Percentiles rank a stretch among this genome's conserved stretches.
Conservation (phyloP, 176 grass and related monocot species). For the Puya raimondii region DNA sequence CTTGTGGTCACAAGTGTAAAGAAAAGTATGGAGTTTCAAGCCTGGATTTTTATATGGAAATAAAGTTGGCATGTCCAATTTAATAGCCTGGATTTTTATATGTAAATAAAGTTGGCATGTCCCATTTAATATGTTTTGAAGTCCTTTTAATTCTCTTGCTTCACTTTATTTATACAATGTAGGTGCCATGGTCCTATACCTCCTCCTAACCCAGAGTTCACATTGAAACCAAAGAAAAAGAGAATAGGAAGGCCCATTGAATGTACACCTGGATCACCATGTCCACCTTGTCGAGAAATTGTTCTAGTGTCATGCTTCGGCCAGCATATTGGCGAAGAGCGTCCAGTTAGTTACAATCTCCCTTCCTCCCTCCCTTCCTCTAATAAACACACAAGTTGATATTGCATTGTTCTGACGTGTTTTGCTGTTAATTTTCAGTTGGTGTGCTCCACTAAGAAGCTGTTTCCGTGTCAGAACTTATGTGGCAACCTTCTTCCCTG, state of each 20-base stretch:
- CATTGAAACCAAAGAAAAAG: slow-evolving; percentile 72
- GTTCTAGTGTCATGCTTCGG: slow-evolving; percentile 78
- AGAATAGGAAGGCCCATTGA: slow-evolving; percentile 57
- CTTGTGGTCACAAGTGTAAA: slow-evolving; percentile 92
- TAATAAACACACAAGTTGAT: background rate
- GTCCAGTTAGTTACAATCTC: slow-evolving; percentile 45
- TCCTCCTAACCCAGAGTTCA: slow-evolving; percentile 86
- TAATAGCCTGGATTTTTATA: background rate
- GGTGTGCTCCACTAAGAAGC: slow-evolving; percentile 55
- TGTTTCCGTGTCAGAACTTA: slow-evolving; percentile 77
- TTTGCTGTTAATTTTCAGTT: slow-evolving; percentile 40
- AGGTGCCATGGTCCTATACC: slow-evolving; percentile 88
- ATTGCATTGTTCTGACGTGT: slow-evolving; percentile 4
- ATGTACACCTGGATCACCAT: slow-evolving; percentile 57
- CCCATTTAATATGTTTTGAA: slow-evolving; percentile 3
- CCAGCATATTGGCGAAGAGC: slow-evolving; percentile 79
- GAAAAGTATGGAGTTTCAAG: slow-evolving; percentile 45
- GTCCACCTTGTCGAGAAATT: slow-evolving; percentile 77
- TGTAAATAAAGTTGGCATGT: slow-evolving; percentile 2
- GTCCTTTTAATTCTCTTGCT: background rate
- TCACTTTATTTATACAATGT: slow-evolving; percentile 1
- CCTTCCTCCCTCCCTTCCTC: background rate
- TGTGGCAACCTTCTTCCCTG: slow-evolving; percentile 81
- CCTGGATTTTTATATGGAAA: background rate
- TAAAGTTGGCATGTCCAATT: slow-evolving; percentile 3